phyloP scores from a whole-genome alignment of 1,284 basidiomycete species.

The Moesziomyces antarcticus region DNA sequence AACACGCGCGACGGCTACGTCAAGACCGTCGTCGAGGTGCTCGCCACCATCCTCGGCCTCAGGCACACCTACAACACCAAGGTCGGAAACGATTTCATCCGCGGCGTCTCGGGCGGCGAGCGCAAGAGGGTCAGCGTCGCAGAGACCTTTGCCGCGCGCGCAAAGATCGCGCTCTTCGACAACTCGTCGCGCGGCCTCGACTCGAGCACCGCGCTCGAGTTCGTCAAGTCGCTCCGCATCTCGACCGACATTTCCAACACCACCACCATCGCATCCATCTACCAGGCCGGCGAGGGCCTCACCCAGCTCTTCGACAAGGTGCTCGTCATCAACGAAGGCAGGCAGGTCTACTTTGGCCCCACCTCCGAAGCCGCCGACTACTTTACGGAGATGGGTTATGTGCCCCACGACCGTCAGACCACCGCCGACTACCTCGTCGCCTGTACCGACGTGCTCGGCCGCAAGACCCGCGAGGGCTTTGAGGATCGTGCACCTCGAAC shows the following conservation, averaged over 20 bases:
- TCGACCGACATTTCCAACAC: constrained; percentile 45
- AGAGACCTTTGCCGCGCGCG: constrained; percentile 68
- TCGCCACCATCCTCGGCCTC: constrained; percentile 59
- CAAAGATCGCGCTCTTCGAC: constrained; percentile 54
- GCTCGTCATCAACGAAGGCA: constrained; percentile 54
- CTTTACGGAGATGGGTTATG: constrained; percentile 58
- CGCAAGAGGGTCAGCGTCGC: constrained; percentile 59
- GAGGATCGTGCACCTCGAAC: constrained; percentile 56
- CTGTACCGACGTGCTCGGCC: constrained; percentile 69
- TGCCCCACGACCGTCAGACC: constrained; percentile 70
- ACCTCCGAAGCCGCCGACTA: constrained; percentile 46
- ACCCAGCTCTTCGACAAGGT: constrained; percentile 62
- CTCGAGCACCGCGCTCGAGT: constrained; percentile 59
- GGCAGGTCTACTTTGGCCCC: constrained; percentile 66
- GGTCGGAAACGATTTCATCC: constrained; percentile 66
- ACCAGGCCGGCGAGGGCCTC: constrained; percentile 62
- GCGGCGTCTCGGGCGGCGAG: constrained; percentile 70
- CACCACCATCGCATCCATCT: constrained; percentile 55
- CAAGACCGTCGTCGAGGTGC: constrained; percentile 46
- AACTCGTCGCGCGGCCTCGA: constrained; percentile 63
- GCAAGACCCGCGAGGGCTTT: constrained; percentile 65
- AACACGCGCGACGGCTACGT: constrained; percentile 38
- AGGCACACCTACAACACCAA: constrained; percentile 61
- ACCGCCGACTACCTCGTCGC: constrained; percentile 67
- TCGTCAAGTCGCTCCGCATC: constrained; percentile 56